phyloP scores from a whole-genome alignment of 176 grass and related monocot species.

The Zoysia pacifica region DNA sequence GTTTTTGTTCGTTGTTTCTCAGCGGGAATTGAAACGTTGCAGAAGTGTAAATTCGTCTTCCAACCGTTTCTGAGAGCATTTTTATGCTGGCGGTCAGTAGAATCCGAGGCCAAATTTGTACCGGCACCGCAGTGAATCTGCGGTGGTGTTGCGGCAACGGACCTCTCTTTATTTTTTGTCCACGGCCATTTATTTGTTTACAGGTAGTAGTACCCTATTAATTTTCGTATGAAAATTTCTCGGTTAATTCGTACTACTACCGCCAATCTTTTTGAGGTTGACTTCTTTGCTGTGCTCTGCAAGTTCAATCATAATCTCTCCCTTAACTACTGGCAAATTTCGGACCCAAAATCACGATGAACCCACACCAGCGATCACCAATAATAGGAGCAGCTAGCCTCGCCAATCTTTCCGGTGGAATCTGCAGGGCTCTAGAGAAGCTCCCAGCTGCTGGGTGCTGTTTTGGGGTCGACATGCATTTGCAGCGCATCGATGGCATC shows the following conservation, averaged over 20 bases:
- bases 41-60: slow-evolving; percentile 26
- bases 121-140: slow-evolving; percentile 20
- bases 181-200: slow-evolving; percentile 10
- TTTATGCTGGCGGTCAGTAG: slow-evolving; percentile 22
- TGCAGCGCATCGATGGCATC: neutral
- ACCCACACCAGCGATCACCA: neutral
- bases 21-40: slow-evolving; percentile 3
- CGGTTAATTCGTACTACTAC: too few species aligned
- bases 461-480: slow-evolving; percentile 36
- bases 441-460: neutral
- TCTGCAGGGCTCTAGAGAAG: neutral
- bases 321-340: neutral
- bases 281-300: slow-evolving; percentile 2
- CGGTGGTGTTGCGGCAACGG: neutral
- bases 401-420: slow-evolving; percentile 12
- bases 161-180: slow-evolving; percentile 7
- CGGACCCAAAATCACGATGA: neutral
- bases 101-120: neutral
- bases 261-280: neutral
- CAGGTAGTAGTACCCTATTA: neutral
- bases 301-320: neutral
- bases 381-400: neutral
- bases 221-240: neutral
- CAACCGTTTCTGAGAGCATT: neutral
- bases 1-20: neutral